These are phyloP conservation scores for Alopecurus myosuroides DNA, from an alignment of 176 grass and related monocot species.

Conservation along the genomic window DNA sequence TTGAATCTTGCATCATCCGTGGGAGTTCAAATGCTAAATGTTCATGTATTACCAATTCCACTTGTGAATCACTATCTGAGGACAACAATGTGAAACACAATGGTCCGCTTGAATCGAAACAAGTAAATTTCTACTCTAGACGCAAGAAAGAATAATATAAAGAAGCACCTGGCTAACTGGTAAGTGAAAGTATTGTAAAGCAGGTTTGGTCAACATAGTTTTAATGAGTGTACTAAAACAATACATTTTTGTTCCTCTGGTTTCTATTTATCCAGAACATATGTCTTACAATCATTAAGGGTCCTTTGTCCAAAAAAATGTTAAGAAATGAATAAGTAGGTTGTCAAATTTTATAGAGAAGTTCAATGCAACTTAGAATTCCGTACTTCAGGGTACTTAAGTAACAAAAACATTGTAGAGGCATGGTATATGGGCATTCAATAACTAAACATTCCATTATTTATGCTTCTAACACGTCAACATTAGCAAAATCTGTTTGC, in stretches of 20 bases:
- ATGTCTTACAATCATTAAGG: not conserved
- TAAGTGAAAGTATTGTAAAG: conserved; percentile 12
- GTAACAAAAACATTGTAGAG: not conserved
- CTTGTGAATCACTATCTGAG: conserved; percentile 14
- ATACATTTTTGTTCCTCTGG: conserved; percentile 1
- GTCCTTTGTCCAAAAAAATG: not conserved
- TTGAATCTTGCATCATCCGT: conserved; percentile 81
- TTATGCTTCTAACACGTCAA: conserved; percentile 8
- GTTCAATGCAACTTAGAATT: not conserved
- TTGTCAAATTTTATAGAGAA: conserved; percentile 9
- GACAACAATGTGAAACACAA: conserved; percentile 3
- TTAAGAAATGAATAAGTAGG: conserved; percentile 9
- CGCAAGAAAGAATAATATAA: conserved; percentile 55
- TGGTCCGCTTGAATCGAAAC: conserved; percentile 63
- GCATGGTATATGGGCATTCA: not conserved
- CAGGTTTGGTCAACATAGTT: not conserved
- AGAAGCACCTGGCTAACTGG: conserved; percentile 69
- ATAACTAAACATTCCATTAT: not conserved
- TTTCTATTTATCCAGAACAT: not conserved
- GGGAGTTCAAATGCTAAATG: conserved; percentile 76
- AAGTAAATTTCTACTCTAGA: conserved; percentile 56
- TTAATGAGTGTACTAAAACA: conserved; percentile 18
- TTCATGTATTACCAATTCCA: conserved; percentile 78
- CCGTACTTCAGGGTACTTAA: not conserved
- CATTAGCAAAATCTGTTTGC: not conserved